A percentile compares a stretch with the other conserved stretches of the same genome.
These are phyloP conservation scores for Cryphonectria japonica DNA, from an alignment of 2,329 filamentous ascomycete genomes.

Conservation along the genomic window DNA sequence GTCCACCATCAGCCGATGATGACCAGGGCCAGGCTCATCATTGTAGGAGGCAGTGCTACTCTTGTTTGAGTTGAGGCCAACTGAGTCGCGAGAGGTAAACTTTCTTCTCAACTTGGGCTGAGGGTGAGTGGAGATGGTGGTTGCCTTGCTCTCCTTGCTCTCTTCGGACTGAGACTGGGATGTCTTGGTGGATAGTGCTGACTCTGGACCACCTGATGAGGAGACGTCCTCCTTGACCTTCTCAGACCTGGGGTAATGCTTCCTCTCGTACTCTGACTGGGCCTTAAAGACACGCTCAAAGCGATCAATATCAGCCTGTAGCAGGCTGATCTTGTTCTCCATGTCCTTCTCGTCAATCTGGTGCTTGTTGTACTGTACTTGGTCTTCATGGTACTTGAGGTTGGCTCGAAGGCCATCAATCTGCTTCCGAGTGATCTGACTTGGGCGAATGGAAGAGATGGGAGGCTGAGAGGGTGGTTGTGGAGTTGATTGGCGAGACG, in stretches of 20 bases:
- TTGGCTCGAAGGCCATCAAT: conserved; percentile 55
- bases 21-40: conserved; percentile 37
- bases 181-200: conserved; percentile 36
- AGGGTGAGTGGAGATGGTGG: conserved; percentile 25
- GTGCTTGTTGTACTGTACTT: conserved; percentile 64
- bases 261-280: conserved; percentile 52
- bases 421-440: conserved; percentile 64
- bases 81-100: conserved; percentile 29
- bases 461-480: conserved; percentile 44
- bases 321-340: conserved; percentile 50
- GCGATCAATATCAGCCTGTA: conserved; percentile 38
- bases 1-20: conserved; percentile 30
- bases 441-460: conserved; percentile 62
- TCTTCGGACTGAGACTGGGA: conserved; percentile 30
- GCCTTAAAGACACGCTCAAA: conserved; percentile 53
- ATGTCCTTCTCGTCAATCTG: conserved; percentile 63
- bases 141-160: conserved; percentile 27
- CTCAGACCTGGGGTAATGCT: conserved; percentile 45
- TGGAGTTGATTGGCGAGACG: conserved; percentile 30
- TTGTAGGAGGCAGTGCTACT: conserved; percentile 33
- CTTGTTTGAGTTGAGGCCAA: conserved; percentile 25
- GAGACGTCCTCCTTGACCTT: conserved; percentile 32
- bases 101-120: conserved; percentile 27
- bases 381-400: conserved; percentile 61
- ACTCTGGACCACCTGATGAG: conserved; percentile 25